Evolutionary conservation across 805 yeast genomes (phyloP), one percentile per base, ranked within the genome.

Genomic region (Candida fluviatilis): DNA sequence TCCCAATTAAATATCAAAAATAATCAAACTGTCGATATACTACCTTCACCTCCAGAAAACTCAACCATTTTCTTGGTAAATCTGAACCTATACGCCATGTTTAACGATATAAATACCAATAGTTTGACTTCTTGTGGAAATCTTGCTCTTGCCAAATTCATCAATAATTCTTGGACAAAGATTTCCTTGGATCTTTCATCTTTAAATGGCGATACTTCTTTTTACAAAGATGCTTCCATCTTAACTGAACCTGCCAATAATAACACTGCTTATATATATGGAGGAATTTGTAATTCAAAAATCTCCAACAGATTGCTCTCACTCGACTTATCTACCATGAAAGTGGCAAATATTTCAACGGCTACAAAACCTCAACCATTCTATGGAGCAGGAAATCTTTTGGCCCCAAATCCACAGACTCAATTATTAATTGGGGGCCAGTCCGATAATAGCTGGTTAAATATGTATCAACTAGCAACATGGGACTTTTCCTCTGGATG

Each of bases 401-500:
- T 69, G 42, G 67, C 78, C 1, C 72, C 73, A 16, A 55, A 65
- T 21, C 69, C 76, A 7, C 69, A 62, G 37, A 62, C 74, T 3
- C 75, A 69, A 44, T 55, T 80, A 25, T 54, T 85, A 2, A 62
- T 85, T 30, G 95, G 93, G 0, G 95, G 95, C 2, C 66, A 66
- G 37, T 73, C 85, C 2, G 48, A 55, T 4, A 49, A 60, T 2
- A 88, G 88, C 0, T 84, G 90, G 88, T 74, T 84, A 25, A 74
- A 76, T 44, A 75, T 84, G 80, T 71, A 72, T 48, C 93, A 84
- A 57, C 60, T 83, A 14, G 91, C 93, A 0, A 57, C 82, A 2
- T 84, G 89, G 85, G 80, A 79, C 48, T 78, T 76, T 43, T 65
- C 68, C 35, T 62, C 84, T 6, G 73, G 73, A 0, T 86, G 95